Base-by-base conservation (phyloP, 177 flowering plant genomes). In the Vitis hybrid region DNA sequence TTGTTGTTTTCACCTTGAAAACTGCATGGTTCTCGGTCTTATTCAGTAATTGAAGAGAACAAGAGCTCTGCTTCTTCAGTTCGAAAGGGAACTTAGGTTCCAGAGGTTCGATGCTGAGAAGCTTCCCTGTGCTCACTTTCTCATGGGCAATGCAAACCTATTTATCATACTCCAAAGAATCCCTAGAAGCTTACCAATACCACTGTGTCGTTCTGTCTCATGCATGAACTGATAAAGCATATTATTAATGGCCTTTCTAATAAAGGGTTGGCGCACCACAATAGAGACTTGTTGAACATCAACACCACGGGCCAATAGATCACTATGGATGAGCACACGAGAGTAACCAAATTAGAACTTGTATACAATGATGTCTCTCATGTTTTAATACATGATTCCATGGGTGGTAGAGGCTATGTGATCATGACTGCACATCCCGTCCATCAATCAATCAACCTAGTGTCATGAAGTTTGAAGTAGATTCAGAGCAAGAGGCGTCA, bases 1-100 rank as follows among this genome's bases (percentile, higher is more conserved):
- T 87, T 7, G 92, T 88, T 11, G 92, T 88, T 75, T 90, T 88
- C 49, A 88, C 94, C 88, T 89, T 87, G 71, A 89, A 87, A 47
- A 89, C 90, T 0, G 87, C 84, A 83, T 84, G 74, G 18, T 69
- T 64, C 59, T 80, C 83, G 1, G 85, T 81, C 76, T 82, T 84
- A 72, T 84, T 87, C 8, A 74, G 73, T 75, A 89, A 55, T 68
- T 80, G 88, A 65, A 87, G 81, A 38, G 90, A 80, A 78, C 83
- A 82, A 6, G 89, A 82, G 79, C 81, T 85, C 83, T 87, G 89
- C 80, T 82, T 88, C 87, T 79, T 88, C 82, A 83, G 71, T 65
- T 88, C 90, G 54, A 86, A 87, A 1, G 86, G 80, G 62, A 87
- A 90, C 68, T 84, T 85, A 78, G 87, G 91, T 82, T 90, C 95